Evolutionary conservation across 148 eudicot genomes (phyloP).

Genomic region (Chenopodium formosanum): DNA sequence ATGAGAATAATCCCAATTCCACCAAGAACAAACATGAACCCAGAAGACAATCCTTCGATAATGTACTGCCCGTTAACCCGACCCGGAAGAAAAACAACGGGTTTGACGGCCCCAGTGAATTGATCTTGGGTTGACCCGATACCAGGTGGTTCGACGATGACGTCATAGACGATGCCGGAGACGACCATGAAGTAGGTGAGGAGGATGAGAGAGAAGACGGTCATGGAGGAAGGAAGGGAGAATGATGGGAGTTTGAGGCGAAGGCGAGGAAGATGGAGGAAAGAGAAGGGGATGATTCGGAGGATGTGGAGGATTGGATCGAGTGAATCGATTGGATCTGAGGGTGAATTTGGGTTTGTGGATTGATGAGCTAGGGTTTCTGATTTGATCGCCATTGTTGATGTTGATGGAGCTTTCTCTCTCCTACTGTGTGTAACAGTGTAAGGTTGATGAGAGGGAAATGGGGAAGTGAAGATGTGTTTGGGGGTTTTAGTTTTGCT

Average conservation of each 20-base stretch:
- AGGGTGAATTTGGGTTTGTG: not conserved
- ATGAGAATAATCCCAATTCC: conserved; percentile 71
- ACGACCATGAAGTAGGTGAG: conserved; percentile 89
- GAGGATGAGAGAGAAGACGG: conserved; percentile 65
- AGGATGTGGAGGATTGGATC: conserved; percentile 43
- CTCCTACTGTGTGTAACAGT: not conserved
- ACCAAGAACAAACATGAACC: conserved; percentile 90
- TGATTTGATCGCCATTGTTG: conserved; percentile 19
- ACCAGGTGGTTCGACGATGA: conserved; percentile 95
- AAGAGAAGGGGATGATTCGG: conserved; percentile 45
- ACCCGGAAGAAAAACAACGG: conserved; percentile 86
- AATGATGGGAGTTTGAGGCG: conserved; percentile 74
- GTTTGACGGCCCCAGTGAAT: conserved; percentile 62
- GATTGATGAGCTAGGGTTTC: not conserved
- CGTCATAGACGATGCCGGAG: conserved; percentile 89
- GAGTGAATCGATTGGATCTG: not conserved
- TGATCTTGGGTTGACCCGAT: conserved; percentile 86
- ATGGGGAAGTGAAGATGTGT: no score
- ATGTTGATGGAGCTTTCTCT: not conserved
- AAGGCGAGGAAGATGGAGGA: conserved; percentile 75
- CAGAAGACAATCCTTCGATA: conserved; percentile 84
- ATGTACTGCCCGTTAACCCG: conserved; percentile 97
- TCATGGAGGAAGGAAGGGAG: conserved; percentile 68
- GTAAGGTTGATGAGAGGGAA: not conserved
- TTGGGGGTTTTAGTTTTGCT: not conserved